Conservation (phyloP, 208 protist genomes). For the Herpetomonas tarakana region DNA sequence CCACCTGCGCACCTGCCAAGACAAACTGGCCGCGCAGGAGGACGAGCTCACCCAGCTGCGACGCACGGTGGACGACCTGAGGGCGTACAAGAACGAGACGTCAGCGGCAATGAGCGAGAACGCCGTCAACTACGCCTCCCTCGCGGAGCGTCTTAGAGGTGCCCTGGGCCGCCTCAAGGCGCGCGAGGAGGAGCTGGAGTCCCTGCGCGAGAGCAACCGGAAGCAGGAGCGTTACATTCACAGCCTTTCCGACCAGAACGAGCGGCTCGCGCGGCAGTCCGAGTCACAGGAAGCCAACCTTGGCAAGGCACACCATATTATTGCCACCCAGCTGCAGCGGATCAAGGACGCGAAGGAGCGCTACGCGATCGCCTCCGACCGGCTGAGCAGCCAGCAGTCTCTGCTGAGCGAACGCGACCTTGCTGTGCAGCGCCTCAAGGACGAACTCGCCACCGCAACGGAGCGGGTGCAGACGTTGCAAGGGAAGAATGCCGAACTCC, state of each 20-base stretch:
- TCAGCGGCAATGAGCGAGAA: conserved; percentile 66
- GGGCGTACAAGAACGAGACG: conserved; percentile 53
- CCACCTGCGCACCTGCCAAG: conserved; percentile 33
- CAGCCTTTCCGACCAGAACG: conserved; percentile 71
- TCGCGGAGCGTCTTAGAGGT: conserved; percentile 66
- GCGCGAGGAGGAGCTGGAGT: conserved; percentile 63
- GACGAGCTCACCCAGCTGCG: conserved; percentile 58
- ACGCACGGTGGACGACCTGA: conserved; percentile 50
- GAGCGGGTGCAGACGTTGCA: conserved; percentile 39
- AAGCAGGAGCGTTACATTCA: conserved; percentile 79
- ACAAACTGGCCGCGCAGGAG: conserved; percentile 29
- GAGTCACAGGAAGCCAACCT: conserved; percentile 39
- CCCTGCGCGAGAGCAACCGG: conserved; percentile 60
- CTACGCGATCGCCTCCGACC: conserved; percentile 47
- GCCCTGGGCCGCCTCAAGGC: conserved; percentile 32
- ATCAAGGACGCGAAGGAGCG: conserved; percentile 65
- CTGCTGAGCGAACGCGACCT: conserved; percentile 57
- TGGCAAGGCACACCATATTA: conserved; percentile 86
- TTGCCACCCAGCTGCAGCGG: conserved; percentile 71
- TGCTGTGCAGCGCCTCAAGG: conserved; percentile 27
- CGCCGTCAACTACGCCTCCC: conserved; percentile 69
- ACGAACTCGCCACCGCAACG: conserved; percentile 37
- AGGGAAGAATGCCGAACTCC: conserved; percentile 55
- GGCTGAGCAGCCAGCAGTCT: conserved; percentile 45
- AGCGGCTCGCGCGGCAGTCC: conserved; percentile 40